These are phyloP conservation scores for Lodderomyces margitis DNA, from an alignment of 1,139 yeast genomes.

Conservation along the genomic window DNA sequence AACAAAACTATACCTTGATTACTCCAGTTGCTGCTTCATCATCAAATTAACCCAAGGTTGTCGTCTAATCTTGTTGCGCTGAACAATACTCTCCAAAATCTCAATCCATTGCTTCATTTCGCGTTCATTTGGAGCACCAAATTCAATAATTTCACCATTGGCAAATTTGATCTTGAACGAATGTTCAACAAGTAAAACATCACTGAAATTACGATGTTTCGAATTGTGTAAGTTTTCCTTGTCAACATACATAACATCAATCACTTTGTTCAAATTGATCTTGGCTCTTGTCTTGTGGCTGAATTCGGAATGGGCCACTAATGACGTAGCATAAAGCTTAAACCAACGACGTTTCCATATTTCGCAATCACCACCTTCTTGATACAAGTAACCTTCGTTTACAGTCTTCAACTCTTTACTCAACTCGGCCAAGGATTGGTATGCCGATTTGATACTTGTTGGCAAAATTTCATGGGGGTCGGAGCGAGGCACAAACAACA, in stretches of 20 bases:
- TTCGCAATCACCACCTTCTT: constrained; percentile 77
- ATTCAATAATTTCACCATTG: constrained; percentile 68
- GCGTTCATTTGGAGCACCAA: constrained; percentile 61
- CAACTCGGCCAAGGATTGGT: constrained; percentile 49
- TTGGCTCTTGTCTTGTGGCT: constrained; percentile 63
- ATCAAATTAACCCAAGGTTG: constrained; percentile 72
- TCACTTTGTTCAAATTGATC: constrained; percentile 62
- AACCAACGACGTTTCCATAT: constrained; percentile 62
- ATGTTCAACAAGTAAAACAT: constrained; percentile 58
- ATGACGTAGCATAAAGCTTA: constrained; percentile 56
- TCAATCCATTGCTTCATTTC: constrained; percentile 59
- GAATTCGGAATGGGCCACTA: constrained; percentile 65
- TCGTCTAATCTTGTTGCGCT: constrained; percentile 51
- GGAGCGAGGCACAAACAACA: constrained; percentile 68
- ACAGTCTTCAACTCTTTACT: constrained; percentile 34
- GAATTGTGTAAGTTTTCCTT: constrained; percentile 35
- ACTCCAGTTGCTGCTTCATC: constrained; percentile 22
- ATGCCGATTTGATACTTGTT: constrained; percentile 59
- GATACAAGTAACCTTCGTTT: constrained; percentile 65
- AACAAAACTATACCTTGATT: not conserved
- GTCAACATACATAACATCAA: constrained; percentile 52
- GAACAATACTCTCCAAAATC: constrained; percentile 51
- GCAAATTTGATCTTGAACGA: constrained; percentile 63
- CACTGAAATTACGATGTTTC: constrained; percentile 58
- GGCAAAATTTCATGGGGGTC: constrained; percentile 61